Conservation (phyloP, 371 early-diverging fungal genomes). For the Rhizopus delemar region DNA sequence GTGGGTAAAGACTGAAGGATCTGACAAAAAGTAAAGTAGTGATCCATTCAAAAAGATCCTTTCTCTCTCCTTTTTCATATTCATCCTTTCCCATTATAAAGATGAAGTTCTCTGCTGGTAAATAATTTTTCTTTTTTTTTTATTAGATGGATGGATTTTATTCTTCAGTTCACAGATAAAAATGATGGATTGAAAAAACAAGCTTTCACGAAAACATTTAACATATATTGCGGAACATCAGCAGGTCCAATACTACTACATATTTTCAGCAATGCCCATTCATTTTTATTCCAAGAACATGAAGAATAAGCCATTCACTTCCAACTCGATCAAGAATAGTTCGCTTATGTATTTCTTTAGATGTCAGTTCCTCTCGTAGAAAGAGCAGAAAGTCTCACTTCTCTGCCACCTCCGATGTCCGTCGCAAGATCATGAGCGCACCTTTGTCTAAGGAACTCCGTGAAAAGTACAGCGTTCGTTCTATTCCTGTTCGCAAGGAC, state of each 20-base stretch:
- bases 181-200: constrained; percentile 19
- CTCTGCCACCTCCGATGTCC: constrained; percentile 89
- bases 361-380: constrained; percentile 92
- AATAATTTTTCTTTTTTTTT: constrained; percentile 7
- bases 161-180: constrained; percentile 3
- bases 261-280: background rate
- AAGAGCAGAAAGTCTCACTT: constrained; percentile 98
- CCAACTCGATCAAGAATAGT: background rate
- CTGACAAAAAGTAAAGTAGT: background rate
- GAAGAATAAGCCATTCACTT: background rate
- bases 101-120: constrained; percentile 45
- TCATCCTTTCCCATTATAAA: constrained; percentile 13
- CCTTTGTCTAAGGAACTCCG: constrained; percentile 95
- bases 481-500: constrained; percentile 95
- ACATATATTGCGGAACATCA: background rate
- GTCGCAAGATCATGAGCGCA: constrained; percentile 95
- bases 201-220: background rate
- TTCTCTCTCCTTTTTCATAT: constrained; percentile 8
- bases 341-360: constrained; percentile 30
- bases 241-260: background rate
- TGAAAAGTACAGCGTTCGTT: constrained; percentile 92
- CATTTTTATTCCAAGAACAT: constrained; percentile 3
- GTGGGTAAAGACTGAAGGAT: no score
- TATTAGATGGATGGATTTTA: constrained; percentile 6
- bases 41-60: background rate